Percentiles rank a stretch among this genome's conserved stretches.
These are phyloP conservation scores for Colletotrichum salicis DNA, from an alignment of 2,329 filamentous ascomycete species.

Conservation along the genomic window DNA sequence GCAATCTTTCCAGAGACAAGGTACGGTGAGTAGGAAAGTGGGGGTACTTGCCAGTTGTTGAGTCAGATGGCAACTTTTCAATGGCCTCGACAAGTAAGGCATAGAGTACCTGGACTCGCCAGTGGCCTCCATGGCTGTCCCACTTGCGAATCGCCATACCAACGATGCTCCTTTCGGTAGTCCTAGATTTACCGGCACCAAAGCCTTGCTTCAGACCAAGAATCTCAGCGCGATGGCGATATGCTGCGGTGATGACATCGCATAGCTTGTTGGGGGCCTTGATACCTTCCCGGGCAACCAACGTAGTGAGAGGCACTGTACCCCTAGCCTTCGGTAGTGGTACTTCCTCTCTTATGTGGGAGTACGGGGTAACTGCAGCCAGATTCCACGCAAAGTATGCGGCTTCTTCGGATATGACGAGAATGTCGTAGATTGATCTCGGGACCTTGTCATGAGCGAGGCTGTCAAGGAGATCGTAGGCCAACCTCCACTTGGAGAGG, in stretches of 20 bases:
- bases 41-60: constrained; percentile 16
- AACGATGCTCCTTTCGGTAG: constrained; percentile 68
- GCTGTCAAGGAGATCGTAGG: constrained; percentile 71
- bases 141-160: constrained; percentile 81
- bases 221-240: constrained; percentile 73
- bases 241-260: constrained; percentile 72
- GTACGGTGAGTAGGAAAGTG: not conserved
- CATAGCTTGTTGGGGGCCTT: constrained; percentile 81
- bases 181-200: constrained; percentile 55
- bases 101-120: constrained; percentile 77
- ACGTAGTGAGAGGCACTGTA: constrained; percentile 62
- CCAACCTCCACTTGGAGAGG: constrained; percentile 67
- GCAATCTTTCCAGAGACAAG: not conserved
- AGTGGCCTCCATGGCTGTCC: constrained; percentile 71
- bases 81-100: constrained; percentile 73
- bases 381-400: constrained; percentile 82
- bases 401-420: constrained; percentile 73
- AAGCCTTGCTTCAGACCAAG: constrained; percentile 67
- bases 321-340: constrained; percentile 51
- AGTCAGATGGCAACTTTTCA: constrained; percentile 45
- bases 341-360: constrained; percentile 58
- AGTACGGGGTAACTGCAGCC: constrained; percentile 79
- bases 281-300: constrained; percentile 80
- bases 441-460: constrained; percentile 57
- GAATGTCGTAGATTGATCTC: constrained; percentile 60